Evolutionary conservation across 78 protist genomes (phyloP).

Genomic region (Dictyostelium capitatum): DNA sequence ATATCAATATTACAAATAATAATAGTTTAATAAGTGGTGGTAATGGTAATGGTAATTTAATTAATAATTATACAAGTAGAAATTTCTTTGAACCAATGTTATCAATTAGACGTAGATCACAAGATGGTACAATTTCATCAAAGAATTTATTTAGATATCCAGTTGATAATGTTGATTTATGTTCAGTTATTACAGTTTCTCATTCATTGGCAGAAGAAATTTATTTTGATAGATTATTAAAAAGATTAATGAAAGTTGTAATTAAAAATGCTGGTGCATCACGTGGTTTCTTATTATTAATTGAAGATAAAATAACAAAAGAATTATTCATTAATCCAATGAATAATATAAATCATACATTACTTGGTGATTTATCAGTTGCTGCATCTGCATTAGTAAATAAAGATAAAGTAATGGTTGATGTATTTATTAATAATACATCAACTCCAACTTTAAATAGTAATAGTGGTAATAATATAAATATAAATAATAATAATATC

Average conservation of each 20-base stretch:
- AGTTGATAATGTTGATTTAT: slow-evolving; percentile 48
- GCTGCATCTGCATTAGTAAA: slow-evolving; percentile 52
- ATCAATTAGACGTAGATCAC: slow-evolving; percentile 51
- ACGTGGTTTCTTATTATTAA: slow-evolving; percentile 38
- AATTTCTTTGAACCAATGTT: slow-evolving; percentile 38
- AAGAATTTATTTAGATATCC: slow-evolving; percentile 28
- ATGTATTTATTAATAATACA: slow-evolving; percentile 31
- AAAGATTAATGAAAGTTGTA: slow-evolving; percentile 61
- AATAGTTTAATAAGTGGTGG: neutral
- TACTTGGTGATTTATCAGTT: slow-evolving; percentile 46
- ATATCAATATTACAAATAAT: too few relatives aligned
- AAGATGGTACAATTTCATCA: slow-evolving; percentile 12
- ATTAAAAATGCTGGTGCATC: slow-evolving; percentile 66
- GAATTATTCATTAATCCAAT: slow-evolving; percentile 22
- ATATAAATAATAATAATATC: neutral
- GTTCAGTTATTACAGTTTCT: slow-evolving; percentile 63
- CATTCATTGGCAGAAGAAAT: slow-evolving; percentile 72
- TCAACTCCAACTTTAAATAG: neutral
- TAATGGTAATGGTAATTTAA: neutral
- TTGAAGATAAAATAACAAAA: slow-evolving; percentile 40
- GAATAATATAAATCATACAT: neutral
- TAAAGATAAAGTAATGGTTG: slow-evolving; percentile 38
- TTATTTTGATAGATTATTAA: slow-evolving; percentile 45
- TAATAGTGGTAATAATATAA: neutral
- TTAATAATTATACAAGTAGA: neutral